Percentiles rank a stretch among this genome's conserved stretches.
Conservation (phyloP, 495 filamentous ascomycete genomes). For the Ascobolus immersus region DNA sequence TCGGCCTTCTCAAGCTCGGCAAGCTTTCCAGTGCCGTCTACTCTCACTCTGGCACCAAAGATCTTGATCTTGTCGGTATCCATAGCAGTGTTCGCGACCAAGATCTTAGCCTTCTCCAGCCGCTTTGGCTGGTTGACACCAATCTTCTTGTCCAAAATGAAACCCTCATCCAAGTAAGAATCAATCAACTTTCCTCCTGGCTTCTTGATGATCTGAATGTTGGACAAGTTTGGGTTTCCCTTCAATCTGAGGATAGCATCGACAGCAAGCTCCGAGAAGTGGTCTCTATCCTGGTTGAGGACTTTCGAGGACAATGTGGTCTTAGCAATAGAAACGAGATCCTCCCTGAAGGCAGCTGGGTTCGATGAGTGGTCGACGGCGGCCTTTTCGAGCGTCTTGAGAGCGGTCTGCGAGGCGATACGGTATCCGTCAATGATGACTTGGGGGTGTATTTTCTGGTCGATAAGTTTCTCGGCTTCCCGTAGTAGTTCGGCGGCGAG, state of each 20-base stretch:
- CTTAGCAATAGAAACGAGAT: conserved; percentile 69
- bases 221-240: conserved; percentile 79
- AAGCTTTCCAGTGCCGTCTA: conserved; percentile 78
- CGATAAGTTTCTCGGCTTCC: conserved; percentile 88
- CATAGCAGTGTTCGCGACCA: conserved; percentile 95
- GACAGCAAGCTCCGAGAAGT: conserved; percentile 75
- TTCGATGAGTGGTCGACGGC: conserved; percentile 77
- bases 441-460: conserved; percentile 95
- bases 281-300: conserved; percentile 70
- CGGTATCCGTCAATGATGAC: conserved; percentile 98
- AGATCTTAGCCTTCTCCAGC: conserved; percentile 90
- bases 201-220: conserved; percentile 99
- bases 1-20: conserved; percentile 94
- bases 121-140: conserved; percentile 96
- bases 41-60: conserved; percentile 87
- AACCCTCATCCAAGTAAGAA: conserved; percentile 83
- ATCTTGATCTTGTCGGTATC: conserved; percentile 99
- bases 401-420: conserved; percentile 74
- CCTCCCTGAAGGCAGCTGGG: conserved; percentile 57
- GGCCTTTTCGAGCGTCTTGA: conserved; percentile 53
- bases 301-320: conserved; percentile 98
- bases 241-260: conserved; percentile 78
- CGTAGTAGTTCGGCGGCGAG: conserved; percentile 83
- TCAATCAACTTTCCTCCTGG: conserved; percentile 89
- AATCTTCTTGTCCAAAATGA: conserved; percentile 89